Evolutionary conservation across 2,329 filamentous ascomycete genomes (phyloP), one percentile per base, ranked within the genome.

Genomic region (Canariomyces notabilis): DNA sequence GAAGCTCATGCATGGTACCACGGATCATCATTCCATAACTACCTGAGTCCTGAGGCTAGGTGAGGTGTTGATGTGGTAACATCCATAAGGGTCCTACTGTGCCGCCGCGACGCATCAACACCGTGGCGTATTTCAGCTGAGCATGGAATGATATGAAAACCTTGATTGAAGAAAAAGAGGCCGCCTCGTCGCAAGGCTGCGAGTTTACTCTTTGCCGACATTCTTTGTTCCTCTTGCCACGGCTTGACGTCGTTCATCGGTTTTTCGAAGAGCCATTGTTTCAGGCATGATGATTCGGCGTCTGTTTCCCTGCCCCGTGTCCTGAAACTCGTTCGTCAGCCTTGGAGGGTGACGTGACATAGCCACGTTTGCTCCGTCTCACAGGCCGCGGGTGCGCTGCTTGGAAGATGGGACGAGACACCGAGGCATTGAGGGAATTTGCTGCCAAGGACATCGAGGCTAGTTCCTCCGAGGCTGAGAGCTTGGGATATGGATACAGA

Each of bases 111-210:
- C 18, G 18, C 43, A 41, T 41, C n/a, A 16, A 11, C 26, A 4
- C 26, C 4, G 3, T 9, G 14, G 12, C 18, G 15, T 7, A 19
- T 15, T n/a, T 40, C 32, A 46, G 37, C 43, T 34, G 16, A 31
- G 16, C 18, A 31, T 16, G 43, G 18, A 18, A 18, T 12, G n/a
- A n/a, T n/a, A n/a, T n/a, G n/a, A n/a, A 12, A 29, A 29, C 4
- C 8, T 16, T 5, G 2, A 34, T 19, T 20, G 19, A 34, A 36
- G 23, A 40, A 11, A 46, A 19, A 8, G 37, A 46, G 43, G 37
- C 43, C 37, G 43, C 43, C 43, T 45, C 37, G 16, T 41, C 31
- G 37, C 14, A 8, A 29, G 26, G 8, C 26, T 26, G 22, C 22
- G 22, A 6, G 22, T 26, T 6, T 26, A 6, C 11, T 6, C 22